Percentiles rank a stretch among this genome's conserved stretches.
These are phyloP conservation scores for Scedosporium aurantiacum DNA, from an alignment of 2,329 filamentous ascomycete species.

Conservation along the genomic window DNA sequence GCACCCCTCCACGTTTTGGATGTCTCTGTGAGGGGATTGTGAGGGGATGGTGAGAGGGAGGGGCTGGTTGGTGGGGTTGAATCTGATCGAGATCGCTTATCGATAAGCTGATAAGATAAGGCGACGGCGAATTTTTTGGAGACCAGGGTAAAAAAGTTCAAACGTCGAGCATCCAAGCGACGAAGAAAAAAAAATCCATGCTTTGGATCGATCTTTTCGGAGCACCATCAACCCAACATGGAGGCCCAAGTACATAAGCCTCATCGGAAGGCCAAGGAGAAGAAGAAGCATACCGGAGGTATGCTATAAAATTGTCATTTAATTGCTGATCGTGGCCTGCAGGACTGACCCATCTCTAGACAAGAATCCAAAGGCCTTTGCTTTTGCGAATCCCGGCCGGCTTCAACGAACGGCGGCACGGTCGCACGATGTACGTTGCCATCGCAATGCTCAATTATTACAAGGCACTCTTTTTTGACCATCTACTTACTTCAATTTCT, in stretches of 20 bases:
- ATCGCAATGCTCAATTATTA: neutral
- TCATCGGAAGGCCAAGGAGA: conserved; percentile 80
- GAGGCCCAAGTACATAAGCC: conserved; percentile 76
- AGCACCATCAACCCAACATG: conserved; percentile 38
- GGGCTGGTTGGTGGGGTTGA: neutral
- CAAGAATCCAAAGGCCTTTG: conserved; percentile 82
- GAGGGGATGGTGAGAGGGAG: neutral
- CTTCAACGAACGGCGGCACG: conserved; percentile 64
- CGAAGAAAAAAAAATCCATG: neutral
- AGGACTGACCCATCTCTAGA: conserved; percentile 32
- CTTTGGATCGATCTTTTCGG: neutral
- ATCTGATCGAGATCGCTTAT: neutral
- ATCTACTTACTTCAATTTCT: conserved; percentile 14
- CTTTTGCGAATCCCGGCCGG: conserved; percentile 70
- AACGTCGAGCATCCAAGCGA: neutral
- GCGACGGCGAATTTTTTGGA: neutral
- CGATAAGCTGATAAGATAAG: conserved; percentile 8
- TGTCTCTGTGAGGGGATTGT: neutral
- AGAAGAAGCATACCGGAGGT: conserved; percentile 59
- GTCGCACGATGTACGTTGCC: conserved; percentile 51
- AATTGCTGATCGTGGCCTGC: no score
- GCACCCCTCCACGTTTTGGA: no score
- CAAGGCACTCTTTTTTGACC: neutral
- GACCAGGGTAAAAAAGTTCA: neutral
- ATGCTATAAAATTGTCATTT: conserved; percentile 12